Percentiles rank a stretch among this genome's conserved stretches.
Conservation (phyloP, 1,284 basidiomycete genomes). For the Pseudozyma thailandica region DNA sequence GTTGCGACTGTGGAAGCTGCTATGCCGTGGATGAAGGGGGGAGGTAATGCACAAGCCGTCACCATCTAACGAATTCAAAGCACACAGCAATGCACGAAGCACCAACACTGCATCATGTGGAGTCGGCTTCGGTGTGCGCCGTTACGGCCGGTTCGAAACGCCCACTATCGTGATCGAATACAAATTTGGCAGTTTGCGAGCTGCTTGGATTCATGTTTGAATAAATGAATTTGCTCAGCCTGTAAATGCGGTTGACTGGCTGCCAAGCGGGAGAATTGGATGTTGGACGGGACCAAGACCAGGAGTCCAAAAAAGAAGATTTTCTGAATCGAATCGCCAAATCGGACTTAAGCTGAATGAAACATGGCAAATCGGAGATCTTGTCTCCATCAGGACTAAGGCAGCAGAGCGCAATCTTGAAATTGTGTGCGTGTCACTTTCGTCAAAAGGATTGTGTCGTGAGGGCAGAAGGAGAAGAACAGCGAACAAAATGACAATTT, state of each 20-base stretch:
- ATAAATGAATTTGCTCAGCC: background rate
- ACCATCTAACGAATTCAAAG: background rate
- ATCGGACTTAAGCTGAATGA: too few relatives aligned
- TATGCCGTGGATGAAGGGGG: background rate
- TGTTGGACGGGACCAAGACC: background rate
- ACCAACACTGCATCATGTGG: slow-evolving; percentile 11
- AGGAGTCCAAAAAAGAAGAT: background rate
- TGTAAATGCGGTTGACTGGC: background rate
- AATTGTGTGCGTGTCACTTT: background rate
- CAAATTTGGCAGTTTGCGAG: slow-evolving; percentile 1
- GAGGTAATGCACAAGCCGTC: slow-evolving; percentile 11
- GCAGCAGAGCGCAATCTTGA: background rate
- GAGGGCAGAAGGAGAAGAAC: background rate
- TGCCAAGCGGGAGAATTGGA: background rate
- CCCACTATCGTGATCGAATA: slow-evolving; percentile 17
- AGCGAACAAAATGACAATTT: background rate
- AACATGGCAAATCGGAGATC: too few relatives aligned
- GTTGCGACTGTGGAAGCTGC: background rate
- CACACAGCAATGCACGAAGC: slow-evolving; percentile 5
- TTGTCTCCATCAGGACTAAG: too few relatives aligned
- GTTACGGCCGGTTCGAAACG: slow-evolving; percentile 11
- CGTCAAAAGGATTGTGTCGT: background rate
- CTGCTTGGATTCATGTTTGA: background rate
- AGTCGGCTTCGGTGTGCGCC: background rate
- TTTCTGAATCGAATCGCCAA: background rate